Conservation (phyloP, 106 monocot genomes). For the Dendrobium officinale region DNA sequence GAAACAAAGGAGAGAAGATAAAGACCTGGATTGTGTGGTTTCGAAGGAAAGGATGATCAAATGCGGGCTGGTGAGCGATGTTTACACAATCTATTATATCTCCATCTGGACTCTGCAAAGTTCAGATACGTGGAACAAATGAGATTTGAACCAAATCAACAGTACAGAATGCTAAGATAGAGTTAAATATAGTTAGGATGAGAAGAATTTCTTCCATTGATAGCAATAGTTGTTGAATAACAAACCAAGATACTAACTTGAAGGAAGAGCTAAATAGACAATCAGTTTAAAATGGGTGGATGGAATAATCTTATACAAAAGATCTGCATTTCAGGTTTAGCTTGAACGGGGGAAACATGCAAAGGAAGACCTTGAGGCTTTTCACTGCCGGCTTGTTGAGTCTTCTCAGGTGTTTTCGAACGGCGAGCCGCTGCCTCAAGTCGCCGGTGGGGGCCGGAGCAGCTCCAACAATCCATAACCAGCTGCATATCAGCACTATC, state of each 20-base stretch:
- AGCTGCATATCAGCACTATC: too few species aligned
- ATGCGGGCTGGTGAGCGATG: slow-evolving; percentile 11
- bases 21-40: slow-evolving; percentile 17
- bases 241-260: background rate
- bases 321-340: too few species aligned
- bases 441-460: background rate
- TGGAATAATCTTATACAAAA: too few species aligned
- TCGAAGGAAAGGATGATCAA: slow-evolving; percentile 18
- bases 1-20: background rate
- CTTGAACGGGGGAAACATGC: background rate
- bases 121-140: too few species aligned
- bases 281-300: too few species aligned
- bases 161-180: too few species aligned
- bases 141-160: too few species aligned
- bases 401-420: background rate
- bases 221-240: too few species aligned
- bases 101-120: slow-evolving; percentile 14
- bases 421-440: background rate
- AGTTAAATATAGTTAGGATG: too few species aligned
- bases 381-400: slow-evolving; percentile 9
- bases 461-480: background rate
- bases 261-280: too few species aligned
- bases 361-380: slow-evolving; percentile 1
- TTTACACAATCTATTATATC: slow-evolving; percentile 21
- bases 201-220: too few species aligned